Evolutionary conservation across 139 green algal genomes (phyloP).

Genomic region (Ettlia oleoabundans): DNA sequence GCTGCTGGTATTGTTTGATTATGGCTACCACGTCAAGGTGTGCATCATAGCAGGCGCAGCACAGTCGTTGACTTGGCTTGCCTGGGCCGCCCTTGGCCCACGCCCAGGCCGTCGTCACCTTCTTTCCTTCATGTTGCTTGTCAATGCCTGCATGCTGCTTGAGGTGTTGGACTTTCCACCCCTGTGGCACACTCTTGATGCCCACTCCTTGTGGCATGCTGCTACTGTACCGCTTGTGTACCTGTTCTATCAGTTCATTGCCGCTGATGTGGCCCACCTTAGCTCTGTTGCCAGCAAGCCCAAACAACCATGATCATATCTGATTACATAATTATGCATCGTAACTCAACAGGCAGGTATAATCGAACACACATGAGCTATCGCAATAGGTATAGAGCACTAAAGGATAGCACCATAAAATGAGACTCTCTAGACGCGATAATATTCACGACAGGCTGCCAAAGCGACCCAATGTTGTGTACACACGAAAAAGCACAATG

Average conservation of each 20-base stretch:
- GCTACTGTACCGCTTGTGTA: slow-evolving; percentile 73
- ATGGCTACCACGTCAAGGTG: slow-evolving; percentile 83
- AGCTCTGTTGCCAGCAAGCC: not conserved
- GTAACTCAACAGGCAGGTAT: too few relatives aligned
- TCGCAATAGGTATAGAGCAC: too few relatives aligned
- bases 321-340: too few relatives aligned
- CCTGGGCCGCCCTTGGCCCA: slow-evolving; percentile 39
- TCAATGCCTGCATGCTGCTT: slow-evolving; percentile 70
- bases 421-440: too few relatives aligned
- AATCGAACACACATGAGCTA: too few relatives aligned
- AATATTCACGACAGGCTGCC: too few relatives aligned
- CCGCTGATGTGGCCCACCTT: not conserved
- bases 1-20: slow-evolving; percentile 87
- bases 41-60: slow-evolving; percentile 63
- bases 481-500: too few relatives aligned
- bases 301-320: not conserved
- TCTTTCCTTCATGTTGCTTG: slow-evolving; percentile 61
- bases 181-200: slow-evolving; percentile 70
- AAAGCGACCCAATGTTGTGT: too few relatives aligned
- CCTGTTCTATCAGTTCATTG: slow-evolving; percentile 79
- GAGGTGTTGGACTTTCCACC: slow-evolving; percentile 92
- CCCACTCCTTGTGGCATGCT: slow-evolving; percentile 86
- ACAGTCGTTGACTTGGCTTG: slow-evolving; percentile 59
- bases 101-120: slow-evolving; percentile 46
- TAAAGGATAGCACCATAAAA: too few relatives aligned